A percentile compares a stretch with the other conserved stretches of the same genome.
These are phyloP conservation scores for Talaromyces sp. DNA, from an alignment of 2,329 filamentous ascomycete species.

Conservation along the genomic window DNA sequence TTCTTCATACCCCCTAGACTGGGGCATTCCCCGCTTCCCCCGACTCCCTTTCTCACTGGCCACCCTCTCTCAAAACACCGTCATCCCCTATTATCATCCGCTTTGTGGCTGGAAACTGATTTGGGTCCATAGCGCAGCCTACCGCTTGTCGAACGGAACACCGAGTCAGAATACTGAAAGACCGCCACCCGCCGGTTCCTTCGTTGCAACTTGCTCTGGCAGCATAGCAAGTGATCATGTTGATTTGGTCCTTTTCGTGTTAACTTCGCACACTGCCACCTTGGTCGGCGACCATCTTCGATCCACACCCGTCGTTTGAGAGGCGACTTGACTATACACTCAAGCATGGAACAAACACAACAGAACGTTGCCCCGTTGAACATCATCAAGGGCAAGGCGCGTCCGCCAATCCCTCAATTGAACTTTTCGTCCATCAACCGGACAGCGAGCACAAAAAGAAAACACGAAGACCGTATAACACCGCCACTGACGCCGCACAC, in stretches of 20 bases:
- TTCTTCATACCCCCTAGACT: constrained; percentile 6
- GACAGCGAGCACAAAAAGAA: constrained; percentile 6
- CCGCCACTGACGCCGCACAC: constrained; percentile 70
- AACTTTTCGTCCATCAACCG: constrained; percentile 10
- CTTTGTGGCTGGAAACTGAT: constrained; percentile 2
- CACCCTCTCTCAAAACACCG: neutral
- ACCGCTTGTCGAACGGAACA: neutral
- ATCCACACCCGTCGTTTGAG: neutral
- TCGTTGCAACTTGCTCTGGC: neutral
- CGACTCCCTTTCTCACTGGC: constrained; percentile 5
- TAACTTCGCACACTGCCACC: constrained; percentile 8
- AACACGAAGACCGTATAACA: constrained; percentile 57
- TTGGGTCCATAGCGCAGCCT: neutral
- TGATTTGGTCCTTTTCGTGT: constrained; percentile 7
- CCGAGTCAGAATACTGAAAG: neutral
- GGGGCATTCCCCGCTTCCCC: constrained; percentile 11
- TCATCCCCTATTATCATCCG: neutral
- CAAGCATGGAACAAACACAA: constrained; percentile 30
- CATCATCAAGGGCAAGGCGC: constrained; percentile 28
- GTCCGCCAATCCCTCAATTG: constrained; percentile 12
- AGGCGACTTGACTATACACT: constrained; percentile 2
- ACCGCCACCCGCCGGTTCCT: neutral
- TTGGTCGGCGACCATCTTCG: constrained; percentile 26
- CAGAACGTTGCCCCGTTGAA: constrained; percentile 34
- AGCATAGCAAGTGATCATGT: constrained; percentile 5